phyloP scores from a whole-genome alignment of 129 eudicot genomes.

The Helichrysum umbraculigerum region DNA sequence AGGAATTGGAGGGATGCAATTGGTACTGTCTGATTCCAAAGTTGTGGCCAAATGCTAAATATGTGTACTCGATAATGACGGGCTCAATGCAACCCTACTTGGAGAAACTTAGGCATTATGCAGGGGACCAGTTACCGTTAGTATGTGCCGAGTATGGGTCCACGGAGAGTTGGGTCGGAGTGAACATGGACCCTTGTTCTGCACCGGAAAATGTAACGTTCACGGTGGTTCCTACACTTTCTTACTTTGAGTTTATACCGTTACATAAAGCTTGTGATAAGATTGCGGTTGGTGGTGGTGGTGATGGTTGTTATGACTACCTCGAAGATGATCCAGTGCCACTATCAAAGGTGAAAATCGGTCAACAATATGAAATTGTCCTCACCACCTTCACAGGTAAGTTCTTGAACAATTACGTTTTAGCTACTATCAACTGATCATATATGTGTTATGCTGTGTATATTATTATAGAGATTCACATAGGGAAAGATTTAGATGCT shows the following conservation, averaged over 20 bases:
- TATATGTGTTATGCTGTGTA: no score
- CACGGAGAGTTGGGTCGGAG: slow-evolving; percentile 93
- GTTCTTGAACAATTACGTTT: not conserved
- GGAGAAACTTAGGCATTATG: slow-evolving; percentile 67
- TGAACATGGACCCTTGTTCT: slow-evolving; percentile 60
- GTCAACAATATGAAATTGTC: slow-evolving; percentile 80
- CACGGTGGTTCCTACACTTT: slow-evolving; percentile 70
- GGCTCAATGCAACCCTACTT: slow-evolving; percentile 84
- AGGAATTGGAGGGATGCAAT: slow-evolving; percentile 35
- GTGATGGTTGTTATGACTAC: slow-evolving; percentile 34
- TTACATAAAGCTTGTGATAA: slow-evolving; percentile 29
- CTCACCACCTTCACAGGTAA: slow-evolving; percentile 82
- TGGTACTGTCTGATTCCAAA: slow-evolving; percentile 69
- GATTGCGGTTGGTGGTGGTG: not conserved
- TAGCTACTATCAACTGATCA: not conserved
- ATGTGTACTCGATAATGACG: slow-evolving; percentile 78
- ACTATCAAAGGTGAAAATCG: slow-evolving; percentile 60
- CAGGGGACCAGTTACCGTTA: slow-evolving; percentile 64
- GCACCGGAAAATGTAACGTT: slow-evolving; percentile 67
- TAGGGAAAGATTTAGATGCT: no score
- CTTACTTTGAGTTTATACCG: slow-evolving; percentile 87
- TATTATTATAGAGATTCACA: no score
- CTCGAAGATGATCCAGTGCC: slow-evolving; percentile 72
- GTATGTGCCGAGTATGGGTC: slow-evolving; percentile 93
- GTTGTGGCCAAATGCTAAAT: slow-evolving; percentile 81